Evolutionary conservation across 2,329 filamentous ascomycete genomes (phyloP), one percentile per base, ranked within the genome.

Genomic region (Verticillium longisporum): DNA sequence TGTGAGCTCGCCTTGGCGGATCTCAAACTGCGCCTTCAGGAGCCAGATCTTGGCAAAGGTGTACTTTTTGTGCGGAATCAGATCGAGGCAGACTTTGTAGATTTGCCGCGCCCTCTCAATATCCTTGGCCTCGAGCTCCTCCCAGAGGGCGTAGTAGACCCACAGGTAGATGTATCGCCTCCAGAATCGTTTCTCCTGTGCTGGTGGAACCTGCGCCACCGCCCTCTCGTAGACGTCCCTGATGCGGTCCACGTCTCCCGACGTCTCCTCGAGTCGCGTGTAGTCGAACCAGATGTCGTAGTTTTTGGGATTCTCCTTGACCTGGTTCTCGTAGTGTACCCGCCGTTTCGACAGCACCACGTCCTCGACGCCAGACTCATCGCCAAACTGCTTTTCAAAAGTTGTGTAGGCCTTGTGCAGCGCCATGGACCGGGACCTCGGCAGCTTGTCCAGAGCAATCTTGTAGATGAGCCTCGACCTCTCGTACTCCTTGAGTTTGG

Each of bases 261-360:
- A 88, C 0, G 87, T 85, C 75, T 99, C 95, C 73, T 99, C 95
- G 6, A 99, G 78, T 7, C 91, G 85, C 32, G 93, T 92, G 73
- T 94, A 97, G 74, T 98, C 95, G 68, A 99, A 94, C 95, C 95
- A 99, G 13, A 88, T 85, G 71, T 99, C 95, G 78, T 99, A 99
- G 74, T 97, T 97, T 70, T 96, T 95, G 1, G 93, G 86, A 69
- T 97, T 98, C 71, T 96, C 90, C 70, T 92, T 94, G 66, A 98
- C 85, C 70, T 95, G 89, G 67, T 97, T 92, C 75, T 99, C 95
- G 74, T 99, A 99, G 64, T 95, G 87, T 18, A 96, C 89, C 68
- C 95, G 83, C 67, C 95, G 85, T 74, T 99, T 99, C 15, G 92
- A 92, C n/a, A 98, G 74, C 34, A 99, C 91, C 9, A 98, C 93